These are phyloP conservation scores for Kandelia obovata DNA, from an alignment of 345 rosid genomes.

Conservation along the genomic window DNA sequence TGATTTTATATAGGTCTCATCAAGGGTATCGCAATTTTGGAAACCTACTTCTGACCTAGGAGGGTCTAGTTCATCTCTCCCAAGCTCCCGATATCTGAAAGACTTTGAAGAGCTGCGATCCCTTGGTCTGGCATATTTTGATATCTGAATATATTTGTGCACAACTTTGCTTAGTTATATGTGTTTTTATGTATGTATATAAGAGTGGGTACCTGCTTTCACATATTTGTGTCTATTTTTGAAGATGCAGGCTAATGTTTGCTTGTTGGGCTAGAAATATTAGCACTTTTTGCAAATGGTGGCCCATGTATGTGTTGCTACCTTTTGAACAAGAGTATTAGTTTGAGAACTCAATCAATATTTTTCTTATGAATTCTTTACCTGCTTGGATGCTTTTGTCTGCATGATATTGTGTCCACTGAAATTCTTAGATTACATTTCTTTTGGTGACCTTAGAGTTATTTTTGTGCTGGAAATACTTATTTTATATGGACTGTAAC, in stretches of 20 bases:
- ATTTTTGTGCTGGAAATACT: too few relatives aligned
- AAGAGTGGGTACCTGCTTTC: background rate
- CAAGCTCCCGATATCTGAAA: constrained; percentile 82
- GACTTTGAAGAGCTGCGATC: constrained; percentile 94
- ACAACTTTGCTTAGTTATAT: background rate
- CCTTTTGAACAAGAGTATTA: constrained; percentile 1
- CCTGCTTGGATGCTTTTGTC: background rate
- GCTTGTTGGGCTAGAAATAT: too few relatives aligned
- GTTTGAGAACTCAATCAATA: background rate
- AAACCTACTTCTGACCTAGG: constrained; percentile 55
- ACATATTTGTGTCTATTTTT: background rate
- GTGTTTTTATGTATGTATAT: background rate
- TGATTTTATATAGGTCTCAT: constrained; percentile 48
- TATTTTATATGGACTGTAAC: background rate
- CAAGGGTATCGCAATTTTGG: constrained; percentile 86
- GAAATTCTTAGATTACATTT: background rate
- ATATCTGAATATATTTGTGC: background rate
- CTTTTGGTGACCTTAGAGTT: background rate
- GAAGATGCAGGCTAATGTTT: background rate
- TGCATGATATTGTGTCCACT: background rate
- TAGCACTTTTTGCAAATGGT: too few relatives aligned
- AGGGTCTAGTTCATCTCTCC: constrained; percentile 45
- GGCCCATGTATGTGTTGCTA: too few relatives aligned
- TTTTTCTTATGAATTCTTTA: background rate
- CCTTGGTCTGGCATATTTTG: constrained; percentile 56